These are phyloP conservation scores for Dioscorea dumetorum DNA, from an alignment of 106 monocot species.

Conservation along the genomic window DNA sequence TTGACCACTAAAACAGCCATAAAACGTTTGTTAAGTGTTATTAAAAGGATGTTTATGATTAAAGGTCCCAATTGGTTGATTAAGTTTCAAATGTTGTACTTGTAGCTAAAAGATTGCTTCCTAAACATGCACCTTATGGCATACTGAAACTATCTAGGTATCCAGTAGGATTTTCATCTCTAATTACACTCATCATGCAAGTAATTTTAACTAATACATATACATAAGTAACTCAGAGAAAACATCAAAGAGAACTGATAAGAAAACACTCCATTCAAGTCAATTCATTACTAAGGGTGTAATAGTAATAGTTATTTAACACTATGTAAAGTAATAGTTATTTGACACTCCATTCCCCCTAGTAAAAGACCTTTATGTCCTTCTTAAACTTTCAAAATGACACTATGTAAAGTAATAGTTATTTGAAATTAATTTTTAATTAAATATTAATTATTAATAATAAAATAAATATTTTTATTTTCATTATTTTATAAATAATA, in stretches of 20 bases:
- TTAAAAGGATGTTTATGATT: background rate
- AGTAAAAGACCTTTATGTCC: too few relatives aligned
- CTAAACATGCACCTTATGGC: background rate
- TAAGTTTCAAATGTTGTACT: background rate
- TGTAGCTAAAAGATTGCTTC: background rate
- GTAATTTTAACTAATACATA: background rate
- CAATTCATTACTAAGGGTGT: conserved; percentile 1
- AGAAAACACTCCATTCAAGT: background rate
- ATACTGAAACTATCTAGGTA: background rate
- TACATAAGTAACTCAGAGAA: background rate
- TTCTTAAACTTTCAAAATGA: too few relatives aligned
- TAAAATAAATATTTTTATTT: too few relatives aligned
- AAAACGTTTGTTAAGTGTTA: background rate
- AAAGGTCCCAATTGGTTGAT: background rate
- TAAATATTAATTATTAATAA: too few relatives aligned
- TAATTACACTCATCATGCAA: background rate
- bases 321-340: too few relatives aligned
- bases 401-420: too few relatives aligned
- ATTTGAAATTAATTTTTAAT: too few relatives aligned
- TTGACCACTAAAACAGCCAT: conserved; percentile 46
- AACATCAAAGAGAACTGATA: too few relatives aligned
- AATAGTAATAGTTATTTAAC: too few relatives aligned
- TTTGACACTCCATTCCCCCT: too few relatives aligned
- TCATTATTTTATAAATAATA: too few relatives aligned
- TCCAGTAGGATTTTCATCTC: too few relatives aligned